Base-by-base conservation (phyloP, 345 rosid species). In the Lepidium aucheri region DNA sequence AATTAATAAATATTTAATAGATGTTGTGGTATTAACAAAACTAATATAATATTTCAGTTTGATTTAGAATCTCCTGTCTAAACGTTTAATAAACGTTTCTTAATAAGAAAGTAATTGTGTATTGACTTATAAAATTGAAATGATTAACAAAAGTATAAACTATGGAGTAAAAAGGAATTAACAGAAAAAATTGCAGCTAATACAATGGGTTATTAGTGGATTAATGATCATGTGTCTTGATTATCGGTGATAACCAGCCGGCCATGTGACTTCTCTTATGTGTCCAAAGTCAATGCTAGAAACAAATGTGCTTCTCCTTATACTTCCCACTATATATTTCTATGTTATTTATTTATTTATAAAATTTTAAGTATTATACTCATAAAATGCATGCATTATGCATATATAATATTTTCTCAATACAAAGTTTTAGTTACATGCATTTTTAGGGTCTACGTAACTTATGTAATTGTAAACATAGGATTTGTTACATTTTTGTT, bases 201-300 rank as follows among this genome's bases (percentile, higher is more conserved):
- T 55, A 10, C 10, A 52, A 30, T 51, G 53, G 54, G 35, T 52
- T 51, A 53, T 12, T 26, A 70, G 56, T 39, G 5, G 44, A 61
- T 40, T 39, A 72, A 54, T 45, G 57, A 20, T 49, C 65, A 72
- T 72, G 59, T 63, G 46, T 63, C 70, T 64, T 72, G 65, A 72
- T 72, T 40, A 63, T 39, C 70, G 65, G 59, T 39, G 70, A 56
- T 49, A 65, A 72, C 70, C 65, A 52, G 60, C 65, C 65, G 54
- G 46, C 18, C 70, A 72, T 64, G 70, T 64, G 70, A 45, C 45
- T 53, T 56, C 53, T 71, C 68, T 30, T 71, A 63, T 46, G 50
- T 18, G 50, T 32, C 45, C 26, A 64, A 71, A 70, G 70, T 72
- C 70, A 72, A 72, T 32, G 65, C 57, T 44, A 30, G 57, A 47